Evolutionary conservation across 2,329 filamentous ascomycete genomes (phyloP), one percentile per base, ranked within the genome.

Genomic region (Alternaria rosae): DNA sequence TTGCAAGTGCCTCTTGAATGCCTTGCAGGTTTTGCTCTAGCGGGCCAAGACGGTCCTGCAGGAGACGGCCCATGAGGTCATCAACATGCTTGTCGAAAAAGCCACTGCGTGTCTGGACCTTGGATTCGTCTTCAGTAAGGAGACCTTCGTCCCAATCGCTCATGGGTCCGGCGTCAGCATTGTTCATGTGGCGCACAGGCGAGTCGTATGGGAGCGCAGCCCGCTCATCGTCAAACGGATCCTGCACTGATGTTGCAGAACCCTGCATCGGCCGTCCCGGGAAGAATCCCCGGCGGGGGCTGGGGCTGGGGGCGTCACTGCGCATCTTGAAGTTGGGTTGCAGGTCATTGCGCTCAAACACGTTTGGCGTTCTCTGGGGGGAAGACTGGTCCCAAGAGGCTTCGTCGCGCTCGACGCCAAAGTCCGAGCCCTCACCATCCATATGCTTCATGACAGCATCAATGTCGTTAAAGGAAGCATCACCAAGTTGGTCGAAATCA

Each of bases 11-110:
- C 57, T 90, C 84, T 69, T 94, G 91, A 42, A 98, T 96, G 25
- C 85, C 85, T 55, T 88, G 86, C 59, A 99, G 80, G n/a, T 89
- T 87, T 75, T 89, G 88, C 79, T 97, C 92, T 28, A 99, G 82
- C 32, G 95, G 94, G 60, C 88, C 88, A 8, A 99, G 85, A 42
- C 92, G 89, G 65, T 89, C 87, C 54, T 93, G 88, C 54, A 99
- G 81, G 4, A 95, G 84, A 50, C 87, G 88, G 54, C 91, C 92
- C 67, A 99, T 91, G 66, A 98, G 82, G 53, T 93, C 89, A 75
- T 97, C 93, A 65, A 99, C 92, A 74, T 92, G 93, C 48, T 88
- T 90, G 74, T 98, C 93, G 73, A 98, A 97, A 85, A 97, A 98
- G 48, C 88, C 87, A 66, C 92, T 92, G 50, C 93, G 89, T 55